These are phyloP conservation scores for Monosporascus sp. DNA, from an alignment of 2,329 filamentous ascomycete species.

Conservation along the genomic window DNA sequence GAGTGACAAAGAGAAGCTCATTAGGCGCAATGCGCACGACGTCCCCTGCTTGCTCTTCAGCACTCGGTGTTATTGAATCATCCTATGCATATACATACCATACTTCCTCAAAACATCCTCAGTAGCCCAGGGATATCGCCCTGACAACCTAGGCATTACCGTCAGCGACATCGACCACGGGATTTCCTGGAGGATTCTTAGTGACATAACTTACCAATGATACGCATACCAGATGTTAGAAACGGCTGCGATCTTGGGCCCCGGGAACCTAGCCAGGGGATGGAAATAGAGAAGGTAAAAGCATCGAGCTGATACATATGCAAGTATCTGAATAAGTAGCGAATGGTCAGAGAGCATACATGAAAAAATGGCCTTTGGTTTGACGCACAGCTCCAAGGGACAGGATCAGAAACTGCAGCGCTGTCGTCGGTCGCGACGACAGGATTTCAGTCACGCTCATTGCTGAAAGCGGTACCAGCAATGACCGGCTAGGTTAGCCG, in stretches of 20 bases:
- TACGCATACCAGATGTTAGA: constrained; percentile 14
- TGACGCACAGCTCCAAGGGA: no score
- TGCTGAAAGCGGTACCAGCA: no score
- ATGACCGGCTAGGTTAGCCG: no score
- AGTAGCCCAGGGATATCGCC: constrained; percentile 11
- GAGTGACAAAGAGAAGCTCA: constrained; percentile 12
- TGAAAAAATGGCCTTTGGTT: no score
- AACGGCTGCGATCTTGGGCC: constrained; percentile 9
- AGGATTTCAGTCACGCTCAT: no score
- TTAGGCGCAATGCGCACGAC: constrained; percentile 16
- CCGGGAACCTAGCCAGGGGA: constrained; percentile 9
- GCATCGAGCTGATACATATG: not conserved
- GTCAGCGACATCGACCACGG: not conserved
- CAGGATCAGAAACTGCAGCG: no score
- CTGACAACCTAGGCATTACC: constrained; percentile 5
- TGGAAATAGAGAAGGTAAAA: constrained; percentile 12
- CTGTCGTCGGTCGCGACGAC: no score
- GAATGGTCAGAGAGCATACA: no score
- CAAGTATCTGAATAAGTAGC: no score
- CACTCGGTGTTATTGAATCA: not conserved
- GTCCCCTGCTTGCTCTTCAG: constrained; percentile 4
- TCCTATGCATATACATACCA: constrained; percentile 2
- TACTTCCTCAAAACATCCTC: constrained; percentile 11
- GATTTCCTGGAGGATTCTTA: not conserved
- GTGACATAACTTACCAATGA: constrained; percentile 5